Evolutionary conservation across 371 early-diverging fungal species (phyloP), one percentile per base, ranked within the genome.

Genomic region (Choanephora cucurbitarum): DNA sequence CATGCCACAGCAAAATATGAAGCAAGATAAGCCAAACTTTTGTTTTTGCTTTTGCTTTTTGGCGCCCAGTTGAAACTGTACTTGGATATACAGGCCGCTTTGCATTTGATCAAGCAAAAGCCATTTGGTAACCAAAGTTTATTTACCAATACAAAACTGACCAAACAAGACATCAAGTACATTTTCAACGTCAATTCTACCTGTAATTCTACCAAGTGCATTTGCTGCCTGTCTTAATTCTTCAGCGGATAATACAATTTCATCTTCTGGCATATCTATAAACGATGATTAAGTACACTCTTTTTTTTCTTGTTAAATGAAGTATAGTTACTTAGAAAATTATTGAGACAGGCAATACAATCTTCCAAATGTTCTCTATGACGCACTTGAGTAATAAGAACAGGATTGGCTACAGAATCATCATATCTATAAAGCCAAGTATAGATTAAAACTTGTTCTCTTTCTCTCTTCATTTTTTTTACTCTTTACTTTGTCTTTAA

Each of bases 121-220:
- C n/a, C n/a, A n/a, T n/a, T n/a, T n/a, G n/a, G n/a, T n/a, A n/a
- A n/a, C n/a, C n/a, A n/a, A n/a, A n/a, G n/a, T 48, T 66, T 79
- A 93, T 72, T 93, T 93, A 28, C 92, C 93, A 47, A 93, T 93
- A 62, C 92, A 92, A 57, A 92, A 92, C 45, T 88, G 84, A 23
- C 86, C 74, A 69, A 93, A 93, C 18, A 93, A 60, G 10, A 81
- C 83, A 68, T 90, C 91, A 21, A 93, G 69, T 5, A 93, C 82
- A 55, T 91, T 83, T 56, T 93, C 91, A 10, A 87, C 84, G 63
- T 87, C 87, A 5, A 88, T 82, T 9, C 77, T 67, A 14, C 92
- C 91, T 3, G 92, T 92, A 57, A 93, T 90, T 55, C 82, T 74
- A 6, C 91, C 90, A 9, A 93, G 48, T 1, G 85, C 81, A 32